Evolutionary conservation across 2,329 filamentous ascomycete genomes (phyloP).

Genomic region (Myriosclerotinia curreyana): DNA sequence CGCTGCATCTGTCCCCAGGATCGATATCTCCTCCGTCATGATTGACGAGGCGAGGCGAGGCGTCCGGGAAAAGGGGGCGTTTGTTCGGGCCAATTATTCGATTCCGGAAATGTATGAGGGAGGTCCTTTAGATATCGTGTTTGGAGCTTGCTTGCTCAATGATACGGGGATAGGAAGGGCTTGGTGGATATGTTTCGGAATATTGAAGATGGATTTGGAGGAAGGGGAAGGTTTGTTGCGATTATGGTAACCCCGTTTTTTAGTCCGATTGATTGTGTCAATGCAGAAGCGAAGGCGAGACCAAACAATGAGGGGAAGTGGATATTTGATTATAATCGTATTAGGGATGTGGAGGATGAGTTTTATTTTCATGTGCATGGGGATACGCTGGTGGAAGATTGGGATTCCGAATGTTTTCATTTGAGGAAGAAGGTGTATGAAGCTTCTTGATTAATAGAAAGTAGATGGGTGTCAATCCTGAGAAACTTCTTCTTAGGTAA

Average conservation of each 20-base stretch:
- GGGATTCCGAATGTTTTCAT: conserved; percentile 37
- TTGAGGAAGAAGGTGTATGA: conserved; percentile 37
- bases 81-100: conserved; percentile 36
- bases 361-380: conserved; percentile 26
- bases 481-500: too few relatives aligned
- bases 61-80: conserved; percentile 25
- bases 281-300: conserved; percentile 27
- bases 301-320: too few relatives aligned
- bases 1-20: conserved; percentile 39
- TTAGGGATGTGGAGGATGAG: conserved; percentile 32
- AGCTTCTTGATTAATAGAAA: background rate
- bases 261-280: conserved; percentile 29
- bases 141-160: conserved; percentile 43
- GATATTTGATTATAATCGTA: conserved; percentile 25
- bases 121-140: conserved; percentile 41
- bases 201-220: conserved; percentile 40
- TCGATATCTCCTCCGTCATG: conserved; percentile 42
- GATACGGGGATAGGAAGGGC: conserved; percentile 38
- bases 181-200: conserved; percentile 41
- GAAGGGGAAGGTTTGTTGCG: conserved; percentile 40
- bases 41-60: conserved; percentile 33
- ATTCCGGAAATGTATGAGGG: conserved; percentile 31
- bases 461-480: background rate
- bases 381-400: conserved; percentile 27
- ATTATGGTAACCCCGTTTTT: conserved; percentile 35